Base-by-base conservation (phyloP, 2,329 filamentous ascomycete genomes). In the Aspergillus transmontanensis region DNA sequence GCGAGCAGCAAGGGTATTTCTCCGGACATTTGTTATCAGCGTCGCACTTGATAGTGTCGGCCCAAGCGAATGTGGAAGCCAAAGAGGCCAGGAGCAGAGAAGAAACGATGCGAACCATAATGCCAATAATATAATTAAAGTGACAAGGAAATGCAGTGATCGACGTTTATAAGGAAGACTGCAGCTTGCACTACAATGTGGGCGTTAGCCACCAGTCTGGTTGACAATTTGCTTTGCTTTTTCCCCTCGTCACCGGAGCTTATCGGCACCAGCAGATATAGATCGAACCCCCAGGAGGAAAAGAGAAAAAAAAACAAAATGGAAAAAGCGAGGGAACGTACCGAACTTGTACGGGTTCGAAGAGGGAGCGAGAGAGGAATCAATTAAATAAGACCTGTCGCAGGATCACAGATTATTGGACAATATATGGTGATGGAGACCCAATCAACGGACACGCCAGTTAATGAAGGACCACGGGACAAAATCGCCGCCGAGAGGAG, bases 1-100 rank as follows among this genome's bases (percentile, higher is more conserved):
- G 89, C 63, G 90, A 93, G 78, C 91, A 94, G 82, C 91, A 93
- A 34, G 90, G 91, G n/a, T 86, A 80, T 51, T 86, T 84, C 72
- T 89, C 76, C 10, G 93, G 92, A 75, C 93, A 97, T 67, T 89
- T 76, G 56, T 86, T 76, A 76, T 80, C 74, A 67, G 76, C 66
- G 73, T 77, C 77, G 74, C 82, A 82, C 19, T 64, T 68, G 32
- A 60, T 68, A 21, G 75, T 69, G 32, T 60, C 53, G 50, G 76
- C 76, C 57, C 72, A 70, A 16, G 73, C 74, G 26, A 72, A 69
- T 16, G 70, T 74, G 46, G 74, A 72, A 57, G 74, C 73, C 64
- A 80, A 67, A 39, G 72, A 72, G 64, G 76, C 78, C 63, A 76
- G 65, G 43, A 76, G 61, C 9, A 75, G 60, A 48, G 73, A 69